Conservation (phyloP, 148 eudicot species). For the Silene uniflora region DNA sequence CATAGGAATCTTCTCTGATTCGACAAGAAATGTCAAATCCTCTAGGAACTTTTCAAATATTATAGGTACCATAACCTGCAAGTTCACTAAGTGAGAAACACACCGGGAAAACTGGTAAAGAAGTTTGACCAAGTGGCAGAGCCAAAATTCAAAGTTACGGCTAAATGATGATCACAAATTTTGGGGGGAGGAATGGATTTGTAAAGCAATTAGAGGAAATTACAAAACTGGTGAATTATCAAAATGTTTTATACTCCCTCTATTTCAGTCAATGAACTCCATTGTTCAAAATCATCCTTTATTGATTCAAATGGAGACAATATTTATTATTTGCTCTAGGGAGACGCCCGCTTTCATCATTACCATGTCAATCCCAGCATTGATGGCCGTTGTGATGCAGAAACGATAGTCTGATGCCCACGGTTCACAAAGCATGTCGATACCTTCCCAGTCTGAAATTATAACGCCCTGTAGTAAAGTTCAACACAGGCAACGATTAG, state of each 20-base stretch:
- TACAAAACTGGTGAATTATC: no score
- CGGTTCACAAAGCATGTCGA: conserved; percentile 66
- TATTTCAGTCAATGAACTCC: no score
- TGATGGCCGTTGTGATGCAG: conserved; percentile 47
- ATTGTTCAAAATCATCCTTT: no score
- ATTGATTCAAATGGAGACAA: no score
- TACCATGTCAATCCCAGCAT: conserved; percentile 97
- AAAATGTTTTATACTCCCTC: no score
- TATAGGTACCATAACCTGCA: conserved; percentile 87
- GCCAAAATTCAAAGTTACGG: no score
- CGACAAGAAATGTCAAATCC: conserved; percentile 58
- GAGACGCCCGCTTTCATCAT: conserved; percentile 2
- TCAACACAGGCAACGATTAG: neutral
- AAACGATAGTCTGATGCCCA: conserved; percentile 58
- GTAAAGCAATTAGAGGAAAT: no score
- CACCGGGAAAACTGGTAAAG: neutral
- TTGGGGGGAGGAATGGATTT: no score
- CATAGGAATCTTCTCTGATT: conserved; percentile 68
- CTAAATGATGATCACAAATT: no score
- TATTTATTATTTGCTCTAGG: neutral
- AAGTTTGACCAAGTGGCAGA: neutral
- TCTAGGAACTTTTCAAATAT: conserved; percentile 60
- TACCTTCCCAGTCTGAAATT: conserved; percentile 87
- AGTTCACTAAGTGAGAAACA: conserved; percentile 5
- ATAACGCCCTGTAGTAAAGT: conserved; percentile 65